phyloP scores from a whole-genome alignment of 257 asterid genomes.

The Plantago major region DNA sequence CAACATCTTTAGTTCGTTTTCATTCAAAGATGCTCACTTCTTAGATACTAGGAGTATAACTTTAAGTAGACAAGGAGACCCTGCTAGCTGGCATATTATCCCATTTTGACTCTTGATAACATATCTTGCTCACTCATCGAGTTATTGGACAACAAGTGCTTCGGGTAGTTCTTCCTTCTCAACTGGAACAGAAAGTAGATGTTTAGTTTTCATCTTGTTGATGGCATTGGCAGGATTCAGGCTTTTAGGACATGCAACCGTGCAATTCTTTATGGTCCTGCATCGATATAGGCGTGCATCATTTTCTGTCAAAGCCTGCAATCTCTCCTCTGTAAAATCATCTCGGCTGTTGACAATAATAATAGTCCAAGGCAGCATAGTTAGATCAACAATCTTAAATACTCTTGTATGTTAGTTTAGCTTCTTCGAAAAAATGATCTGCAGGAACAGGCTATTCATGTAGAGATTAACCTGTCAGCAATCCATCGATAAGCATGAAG shows the following conservation, averaged over 20 bases:
- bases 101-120: too few species aligned
- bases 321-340: constrained; percentile 53
- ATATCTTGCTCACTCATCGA: too few species aligned
- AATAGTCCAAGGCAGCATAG: not conserved
- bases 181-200: constrained; percentile 27
- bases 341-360: constrained; percentile 42
- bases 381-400: not conserved
- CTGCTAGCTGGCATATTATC: too few species aligned
- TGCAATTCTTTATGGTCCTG: constrained; percentile 66
- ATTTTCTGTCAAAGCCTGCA: constrained; percentile 54
- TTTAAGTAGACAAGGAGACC: too few species aligned
- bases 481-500: constrained; percentile 84
- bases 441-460: not conserved
- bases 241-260: constrained; percentile 62
- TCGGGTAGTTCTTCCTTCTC: constrained; percentile 27
- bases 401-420: too few species aligned
- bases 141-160: too few species aligned
- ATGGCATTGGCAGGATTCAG: constrained; percentile 69
- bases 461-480: constrained; percentile 44
- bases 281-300: constrained; percentile 45
- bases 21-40: too few species aligned
- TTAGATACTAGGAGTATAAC: too few species aligned
- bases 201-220: constrained; percentile 57
- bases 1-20: too few species aligned
- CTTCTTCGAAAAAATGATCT: not conserved